Percentiles rank a stretch among this genome's conserved stretches.
These are phyloP conservation scores for Kodamaea kaohsiungensis DNA, from an alignment of 805 yeast species.

Conservation along the genomic window DNA sequence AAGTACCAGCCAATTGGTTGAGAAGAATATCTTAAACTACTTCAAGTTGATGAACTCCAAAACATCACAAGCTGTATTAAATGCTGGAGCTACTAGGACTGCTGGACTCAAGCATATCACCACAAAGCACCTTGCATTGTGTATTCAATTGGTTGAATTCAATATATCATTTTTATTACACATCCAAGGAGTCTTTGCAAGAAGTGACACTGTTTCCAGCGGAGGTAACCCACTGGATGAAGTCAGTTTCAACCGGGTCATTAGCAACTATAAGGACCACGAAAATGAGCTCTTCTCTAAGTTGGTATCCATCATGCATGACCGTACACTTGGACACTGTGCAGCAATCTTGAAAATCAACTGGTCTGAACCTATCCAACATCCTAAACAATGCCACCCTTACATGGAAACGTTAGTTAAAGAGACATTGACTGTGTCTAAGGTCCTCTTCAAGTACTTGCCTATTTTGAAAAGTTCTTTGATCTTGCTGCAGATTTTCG, in stretches of 20 bases:
- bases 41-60: constrained; percentile 52
- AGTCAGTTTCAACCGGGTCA: constrained; percentile 29
- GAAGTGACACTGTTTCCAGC: background rate
- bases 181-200: constrained; percentile 21
- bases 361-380: constrained; percentile 48
- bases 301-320: constrained; percentile 69
- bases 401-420: constrained; percentile 68
- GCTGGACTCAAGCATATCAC: constrained; percentile 75
- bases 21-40: constrained; percentile 46
- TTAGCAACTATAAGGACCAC: constrained; percentile 54
- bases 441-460: constrained; percentile 58
- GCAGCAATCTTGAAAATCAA: constrained; percentile 46
- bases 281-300: constrained; percentile 63
- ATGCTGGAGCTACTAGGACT: constrained; percentile 74
- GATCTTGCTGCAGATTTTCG: constrained; percentile 52
- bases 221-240: constrained; percentile 21
- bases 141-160: constrained; percentile 63
- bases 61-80: constrained; percentile 60
- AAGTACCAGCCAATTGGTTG: constrained; percentile 38
- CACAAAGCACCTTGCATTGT: constrained; percentile 67
- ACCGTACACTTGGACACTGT: constrained; percentile 56
- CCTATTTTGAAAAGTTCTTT: constrained; percentile 49
- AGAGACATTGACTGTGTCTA: constrained; percentile 64
- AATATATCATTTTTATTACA: constrained; percentile 37
- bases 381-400: constrained; percentile 51